Evolutionary conservation across 441 rosid species (phyloP).

Genomic region (Capsella rubella): DNA sequence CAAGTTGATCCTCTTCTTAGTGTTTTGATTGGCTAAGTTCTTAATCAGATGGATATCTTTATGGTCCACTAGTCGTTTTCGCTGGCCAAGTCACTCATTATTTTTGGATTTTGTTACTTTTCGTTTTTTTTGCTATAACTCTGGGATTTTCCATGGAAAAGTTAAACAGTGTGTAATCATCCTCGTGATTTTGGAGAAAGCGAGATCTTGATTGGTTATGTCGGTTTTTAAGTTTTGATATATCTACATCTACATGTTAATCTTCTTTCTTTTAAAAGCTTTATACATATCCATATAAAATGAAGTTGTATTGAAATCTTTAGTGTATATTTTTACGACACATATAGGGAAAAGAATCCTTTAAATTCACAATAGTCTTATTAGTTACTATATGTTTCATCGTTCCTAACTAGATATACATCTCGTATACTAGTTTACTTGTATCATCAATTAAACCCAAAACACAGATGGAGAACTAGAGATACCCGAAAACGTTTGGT

Average conservation of each 20-base stretch:
- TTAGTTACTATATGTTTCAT: too few relatives aligned
- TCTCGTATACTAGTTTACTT: neutral
- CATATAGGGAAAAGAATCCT: neutral
- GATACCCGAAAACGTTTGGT: neutral
- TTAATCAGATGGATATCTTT: slow-evolving; percentile 65
- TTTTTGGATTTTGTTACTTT: slow-evolving; percentile 13
- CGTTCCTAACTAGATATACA: neutral
- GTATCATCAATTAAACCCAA: neutral
- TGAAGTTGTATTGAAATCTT: neutral
- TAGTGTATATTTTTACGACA: neutral
- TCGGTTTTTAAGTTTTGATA: neutral
- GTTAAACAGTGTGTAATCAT: slow-evolving; percentile 3
- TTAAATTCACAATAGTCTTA: neutral
- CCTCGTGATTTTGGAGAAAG: slow-evolving; percentile 35
- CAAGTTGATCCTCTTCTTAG: slow-evolving; percentile 56
- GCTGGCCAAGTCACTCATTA: slow-evolving; percentile 6
- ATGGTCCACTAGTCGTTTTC: slow-evolving; percentile 50
- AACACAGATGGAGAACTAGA: neutral
- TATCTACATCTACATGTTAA: neutral
- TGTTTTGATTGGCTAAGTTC: slow-evolving; percentile 58
- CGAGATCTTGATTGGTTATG: slow-evolving; percentile 30
- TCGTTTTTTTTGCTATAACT: neutral
- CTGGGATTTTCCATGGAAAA: slow-evolving; percentile 24
- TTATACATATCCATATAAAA: neutral
- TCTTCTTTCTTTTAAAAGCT: neutral